Evolutionary conservation across 441 rosid genomes (phyloP).

Genomic region (Gossypium gossypioides): DNA sequence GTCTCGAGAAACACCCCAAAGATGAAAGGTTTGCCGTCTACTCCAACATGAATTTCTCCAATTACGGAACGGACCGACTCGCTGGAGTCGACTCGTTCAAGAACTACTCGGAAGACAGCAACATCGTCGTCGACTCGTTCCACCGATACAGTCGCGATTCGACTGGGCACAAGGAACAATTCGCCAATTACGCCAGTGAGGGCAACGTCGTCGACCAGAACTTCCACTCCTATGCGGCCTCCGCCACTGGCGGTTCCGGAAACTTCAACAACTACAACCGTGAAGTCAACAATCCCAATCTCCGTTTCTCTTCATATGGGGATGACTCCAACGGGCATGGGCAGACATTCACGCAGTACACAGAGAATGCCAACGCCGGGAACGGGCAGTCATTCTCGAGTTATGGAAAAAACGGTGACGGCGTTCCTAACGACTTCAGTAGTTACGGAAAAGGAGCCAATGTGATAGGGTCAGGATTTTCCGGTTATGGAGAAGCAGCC

Average conservation of each 20-base stretch:
- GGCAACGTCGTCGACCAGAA: conserved; percentile 65
- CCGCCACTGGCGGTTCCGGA: conserved; percentile 57
- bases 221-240: conserved; percentile 61
- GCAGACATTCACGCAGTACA: conserved; percentile 46
- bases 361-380: conserved; percentile 53
- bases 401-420: conserved; percentile 67
- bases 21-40: conserved; percentile 51
- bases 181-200: conserved; percentile 38
- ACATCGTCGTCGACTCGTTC: conserved; percentile 47
- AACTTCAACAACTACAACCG: conserved; percentile 48
- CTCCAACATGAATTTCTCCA: conserved; percentile 52
- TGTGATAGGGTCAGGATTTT: conserved; percentile 61
- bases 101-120: conserved; percentile 41
- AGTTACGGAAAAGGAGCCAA: conserved; percentile 53
- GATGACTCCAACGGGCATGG: conserved; percentile 40
- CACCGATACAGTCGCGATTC: conserved; percentile 58
- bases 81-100: conserved; percentile 47
- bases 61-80: conserved; percentile 40
- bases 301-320: conserved; percentile 53
- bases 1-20: conserved; percentile 38
- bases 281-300: conserved; percentile 49
- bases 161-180: conserved; percentile 40
- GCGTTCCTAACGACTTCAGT: conserved; percentile 41
- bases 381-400: conserved; percentile 39
- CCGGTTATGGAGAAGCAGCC: conserved; percentile 52